Base-by-base conservation (phyloP, 768 basidiomycete species). In the Lentinula lateritia region DNA sequence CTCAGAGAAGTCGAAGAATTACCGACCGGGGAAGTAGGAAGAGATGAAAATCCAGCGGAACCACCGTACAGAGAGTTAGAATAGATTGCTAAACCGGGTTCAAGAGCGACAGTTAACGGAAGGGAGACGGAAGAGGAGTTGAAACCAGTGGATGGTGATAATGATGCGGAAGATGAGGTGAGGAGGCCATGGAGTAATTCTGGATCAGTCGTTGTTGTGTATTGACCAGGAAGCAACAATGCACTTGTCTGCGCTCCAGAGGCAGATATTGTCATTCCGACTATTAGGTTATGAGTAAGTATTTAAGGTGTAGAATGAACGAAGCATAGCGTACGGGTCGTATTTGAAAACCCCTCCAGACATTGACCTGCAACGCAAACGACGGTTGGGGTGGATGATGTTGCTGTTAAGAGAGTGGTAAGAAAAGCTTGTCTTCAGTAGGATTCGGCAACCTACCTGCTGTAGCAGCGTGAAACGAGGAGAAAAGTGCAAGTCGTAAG, bases 301-400 rank as follows among this genome's bases (percentile, higher is more conserved):
- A 23, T 7, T 39, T 1, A 50, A n/a, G 6, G 1, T 52, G 57
- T 9, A 61, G 36, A 28, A 5, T 20, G 38, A 56, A 3, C 50
- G 42, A 61, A 18, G 15, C 35, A 35, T 16, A 73, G 28, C 76
- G 38, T 61, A 86, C 89, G 75, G 67, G 89, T 88, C 23, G 80
- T 83, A 69, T 93, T 92, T 36, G 89, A 84, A 73, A 75, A 83
- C 61, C 92, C 92, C 72, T 92, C 81, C 61, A 93, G 75, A 78
- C 92, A 93, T 88, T 93, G 90, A 66, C 91, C 91, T 71, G 91
- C 88, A 89, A 90, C 78, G 80, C 91, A 93, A 63, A 93, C 78
- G 61, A 92, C 85, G 68, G 78, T 73, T 62, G 76, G 71, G 66
- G 81, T 78, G 72, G 78, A 74, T 73, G 87, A 84, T 62, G 87